Percentiles rank a stretch among this genome's conserved stretches.
phyloP scores from a whole-genome alignment of 495 filamentous ascomycete species.

The Patellaria atrata region DNA sequence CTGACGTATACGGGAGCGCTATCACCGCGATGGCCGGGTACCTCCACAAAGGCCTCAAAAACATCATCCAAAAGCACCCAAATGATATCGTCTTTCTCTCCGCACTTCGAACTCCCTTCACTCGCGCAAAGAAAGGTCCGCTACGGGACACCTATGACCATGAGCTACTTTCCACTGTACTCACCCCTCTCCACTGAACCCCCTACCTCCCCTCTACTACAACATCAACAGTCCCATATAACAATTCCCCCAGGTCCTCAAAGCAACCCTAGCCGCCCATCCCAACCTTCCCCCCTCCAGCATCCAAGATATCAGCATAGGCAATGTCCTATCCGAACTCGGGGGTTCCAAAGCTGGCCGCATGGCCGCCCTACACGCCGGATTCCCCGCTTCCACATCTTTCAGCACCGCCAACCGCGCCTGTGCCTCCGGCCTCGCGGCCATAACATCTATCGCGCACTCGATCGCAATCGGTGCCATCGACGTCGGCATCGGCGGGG shows the following conservation, averaged over 20 bases:
- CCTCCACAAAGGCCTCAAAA: constrained; percentile 49
- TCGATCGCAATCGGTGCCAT: constrained; percentile 58
- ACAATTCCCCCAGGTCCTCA: constrained; percentile 38
- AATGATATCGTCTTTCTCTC: constrained; percentile 64
- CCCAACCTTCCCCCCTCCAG: constrained; percentile 56
- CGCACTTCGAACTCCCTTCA: constrained; percentile 29
- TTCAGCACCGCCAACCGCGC: constrained; percentile 82
- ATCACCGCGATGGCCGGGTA: constrained; percentile 35
- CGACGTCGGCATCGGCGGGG: constrained; percentile 68
- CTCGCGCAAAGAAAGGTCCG: constrained; percentile 39
- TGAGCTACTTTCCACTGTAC: constrained; percentile 59
- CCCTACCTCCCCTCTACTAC: neutral
- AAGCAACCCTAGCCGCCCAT: constrained; percentile 61
- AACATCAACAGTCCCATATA: constrained; percentile 1
- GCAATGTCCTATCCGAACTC: constrained; percentile 79
- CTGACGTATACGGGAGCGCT: no score
- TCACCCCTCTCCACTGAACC: neutral
- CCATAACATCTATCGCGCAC: constrained; percentile 55
- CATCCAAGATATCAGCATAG: constrained; percentile 72
- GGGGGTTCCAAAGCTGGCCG: constrained; percentile 83
- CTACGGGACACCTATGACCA: constrained; percentile 86
- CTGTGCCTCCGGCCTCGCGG: constrained; percentile 62
- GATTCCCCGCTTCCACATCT: constrained; percentile 55
- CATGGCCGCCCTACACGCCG: constrained; percentile 75
- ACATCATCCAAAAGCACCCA: constrained; percentile 67